Evolutionary conservation across 306 rosid species (phyloP).

Genomic region (Hippophae rhamnoides): DNA sequence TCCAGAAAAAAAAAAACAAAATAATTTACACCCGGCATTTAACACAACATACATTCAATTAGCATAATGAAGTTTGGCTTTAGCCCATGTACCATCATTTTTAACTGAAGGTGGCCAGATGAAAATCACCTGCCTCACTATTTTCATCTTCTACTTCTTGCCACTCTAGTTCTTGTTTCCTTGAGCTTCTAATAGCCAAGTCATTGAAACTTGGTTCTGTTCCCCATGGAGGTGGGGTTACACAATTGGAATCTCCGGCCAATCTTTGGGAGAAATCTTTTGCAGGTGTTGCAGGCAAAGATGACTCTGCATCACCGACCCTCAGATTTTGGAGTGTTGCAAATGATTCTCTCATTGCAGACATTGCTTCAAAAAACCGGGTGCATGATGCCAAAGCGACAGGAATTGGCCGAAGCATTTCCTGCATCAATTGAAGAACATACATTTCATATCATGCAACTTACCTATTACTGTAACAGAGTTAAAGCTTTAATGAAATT

Average conservation of each 20-base stretch:
- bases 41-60: constrained; percentile 6
- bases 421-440: constrained; percentile 31
- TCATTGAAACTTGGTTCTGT: constrained; percentile 52
- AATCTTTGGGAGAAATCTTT: constrained; percentile 49
- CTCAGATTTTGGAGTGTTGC: constrained; percentile 78
- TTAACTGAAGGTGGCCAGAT: constrained; percentile 45
- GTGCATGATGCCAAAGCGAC: constrained; percentile 93
- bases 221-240: constrained; percentile 69
- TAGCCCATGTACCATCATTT: constrained; percentile 32
- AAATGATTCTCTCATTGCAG: constrained; percentile 93
- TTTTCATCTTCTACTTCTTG: constrained; percentile 30
- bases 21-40: constrained; percentile 7
- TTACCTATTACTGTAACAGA: background rate
- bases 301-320: constrained; percentile 48
- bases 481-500: background rate
- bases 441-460: background rate
- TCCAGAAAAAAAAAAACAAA: background rate
- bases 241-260: constrained; percentile 37
- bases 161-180: constrained; percentile 34
- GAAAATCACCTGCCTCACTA: constrained; percentile 12
- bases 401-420: constrained; percentile 97
- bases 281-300: constrained; percentile 44
- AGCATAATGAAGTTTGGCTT: constrained; percentile 3
- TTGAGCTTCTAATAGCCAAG: constrained; percentile 39
- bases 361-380: constrained; percentile 92